A percentile compares a stretch with the other conserved stretches of the same genome.
These are phyloP conservation scores for Luffa acutangula DNA, from an alignment of 306 rosid genomes.

Conservation along the genomic window DNA sequence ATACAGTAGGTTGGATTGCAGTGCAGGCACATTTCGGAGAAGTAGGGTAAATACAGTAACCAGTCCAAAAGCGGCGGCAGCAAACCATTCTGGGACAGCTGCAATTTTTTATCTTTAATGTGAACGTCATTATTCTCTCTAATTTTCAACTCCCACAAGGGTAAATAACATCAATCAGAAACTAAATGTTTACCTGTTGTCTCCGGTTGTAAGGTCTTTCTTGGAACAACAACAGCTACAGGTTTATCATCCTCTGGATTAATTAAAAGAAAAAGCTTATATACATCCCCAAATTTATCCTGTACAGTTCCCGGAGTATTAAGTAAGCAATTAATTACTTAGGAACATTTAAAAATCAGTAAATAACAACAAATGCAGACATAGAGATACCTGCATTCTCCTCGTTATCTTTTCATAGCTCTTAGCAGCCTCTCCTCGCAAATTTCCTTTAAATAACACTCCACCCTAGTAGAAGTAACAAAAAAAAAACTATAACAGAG, in stretches of 20 bases:
- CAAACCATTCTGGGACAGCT: slow-evolving; percentile 97
- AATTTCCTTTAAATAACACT: slow-evolving; percentile 88
- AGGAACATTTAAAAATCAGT: neutral
- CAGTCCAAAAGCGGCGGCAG: slow-evolving; percentile 88
- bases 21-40: slow-evolving; percentile 83
- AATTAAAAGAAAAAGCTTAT: slow-evolving; percentile 74
- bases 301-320: slow-evolving; percentile 12
- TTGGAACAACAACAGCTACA: slow-evolving; percentile 91
- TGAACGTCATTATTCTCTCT: neutral
- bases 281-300: slow-evolving; percentile 83
- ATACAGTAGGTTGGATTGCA: slow-evolving; percentile 80
- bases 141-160: neutral
- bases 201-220: slow-evolving; percentile 82
- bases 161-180: neutral
- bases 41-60: slow-evolving; percentile 78
- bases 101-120: slow-evolving; percentile 17
- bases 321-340: neutral
- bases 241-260: slow-evolving; percentile 99
- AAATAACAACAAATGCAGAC: neutral
- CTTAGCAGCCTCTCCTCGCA: slow-evolving; percentile 77
- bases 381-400: slow-evolving; percentile 55
- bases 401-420: slow-evolving; percentile 79
- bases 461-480: slow-evolving; percentile 55
- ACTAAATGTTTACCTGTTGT: slow-evolving; percentile 46
- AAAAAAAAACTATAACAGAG: neutral